phyloP scores from a whole-genome alignment of 768 basidiomycete species.

The Lactarius tabidus region DNA sequence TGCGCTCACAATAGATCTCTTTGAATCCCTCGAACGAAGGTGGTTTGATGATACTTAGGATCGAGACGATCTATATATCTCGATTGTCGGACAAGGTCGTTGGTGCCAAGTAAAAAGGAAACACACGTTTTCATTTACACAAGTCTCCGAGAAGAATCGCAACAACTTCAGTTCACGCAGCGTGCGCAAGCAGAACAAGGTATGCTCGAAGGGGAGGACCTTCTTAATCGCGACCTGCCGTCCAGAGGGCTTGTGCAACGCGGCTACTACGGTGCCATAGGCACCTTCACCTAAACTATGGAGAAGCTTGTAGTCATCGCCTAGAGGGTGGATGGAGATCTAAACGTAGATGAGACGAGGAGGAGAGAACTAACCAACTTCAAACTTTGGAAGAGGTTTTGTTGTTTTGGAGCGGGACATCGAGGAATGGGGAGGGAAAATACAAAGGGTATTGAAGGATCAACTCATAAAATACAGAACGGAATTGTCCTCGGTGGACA shows the following conservation, averaged over 20 bases:
- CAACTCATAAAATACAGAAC: neutral
- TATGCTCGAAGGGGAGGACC: constrained; percentile 91
- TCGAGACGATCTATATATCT: constrained; percentile 77
- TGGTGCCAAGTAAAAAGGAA: constrained; percentile 7
- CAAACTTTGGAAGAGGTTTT: constrained; percentile 70
- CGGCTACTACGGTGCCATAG: constrained; percentile 88
- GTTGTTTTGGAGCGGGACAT: constrained; percentile 39
- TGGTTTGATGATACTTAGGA: constrained; percentile 88
- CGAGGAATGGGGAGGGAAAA: neutral
- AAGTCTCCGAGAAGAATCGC: constrained; percentile 77
- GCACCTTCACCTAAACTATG: constrained; percentile 81
- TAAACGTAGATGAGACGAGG: neutral
- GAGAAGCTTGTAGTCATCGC: constrained; percentile 69
- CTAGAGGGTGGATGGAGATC: constrained; percentile 34
- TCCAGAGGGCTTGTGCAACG: constrained; percentile 75
- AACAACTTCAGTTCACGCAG: constrained; percentile 88
- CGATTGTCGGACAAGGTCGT: constrained; percentile 6
- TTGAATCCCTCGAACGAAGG: constrained; percentile 69
- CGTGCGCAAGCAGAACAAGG: constrained; percentile 85
- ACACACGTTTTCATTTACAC: constrained; percentile 75
- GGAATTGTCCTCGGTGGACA: neutral
- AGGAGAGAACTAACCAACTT: constrained; percentile 49
- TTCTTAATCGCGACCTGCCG: constrained; percentile 94
- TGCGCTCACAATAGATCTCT: constrained; percentile 72
- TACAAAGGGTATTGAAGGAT: neutral